A percentile compares a stretch with the other conserved stretches of the same genome.
These are phyloP conservation scores for Hericium coralloides DNA, from an alignment of 768 basidiomycete species.

Conservation along the genomic window DNA sequence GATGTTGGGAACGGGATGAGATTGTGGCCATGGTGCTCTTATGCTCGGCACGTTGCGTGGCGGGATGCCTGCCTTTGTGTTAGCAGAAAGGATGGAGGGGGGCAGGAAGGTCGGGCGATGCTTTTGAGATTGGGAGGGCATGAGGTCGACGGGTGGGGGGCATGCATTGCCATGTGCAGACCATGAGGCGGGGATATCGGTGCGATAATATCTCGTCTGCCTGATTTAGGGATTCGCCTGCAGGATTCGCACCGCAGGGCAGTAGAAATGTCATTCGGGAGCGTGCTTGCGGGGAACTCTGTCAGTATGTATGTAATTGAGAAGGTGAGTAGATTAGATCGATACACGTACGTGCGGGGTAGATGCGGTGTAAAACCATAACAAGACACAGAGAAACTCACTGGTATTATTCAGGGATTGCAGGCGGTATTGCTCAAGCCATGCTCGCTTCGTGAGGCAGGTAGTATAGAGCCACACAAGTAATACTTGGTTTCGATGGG, in stretches of 20 bases:
- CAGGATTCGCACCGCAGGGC: too few relatives aligned
- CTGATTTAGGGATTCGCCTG: too few relatives aligned
- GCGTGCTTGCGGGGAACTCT: too few relatives aligned
- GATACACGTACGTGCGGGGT: slow-evolving; percentile 1
- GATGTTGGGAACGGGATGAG: too few relatives aligned
- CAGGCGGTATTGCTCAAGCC: too few relatives aligned
- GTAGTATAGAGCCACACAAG: too few relatives aligned
- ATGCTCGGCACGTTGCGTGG: background rate
- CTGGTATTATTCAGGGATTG: too few relatives aligned
- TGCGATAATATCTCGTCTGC: background rate
- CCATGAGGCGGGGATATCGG: background rate
- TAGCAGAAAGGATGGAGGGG: background rate
- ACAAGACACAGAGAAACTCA: too few relatives aligned
- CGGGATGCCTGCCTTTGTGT: background rate
- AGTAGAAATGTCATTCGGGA: too few relatives aligned
- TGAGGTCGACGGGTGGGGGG: background rate
- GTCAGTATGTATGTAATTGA: background rate
- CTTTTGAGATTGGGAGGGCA: background rate
- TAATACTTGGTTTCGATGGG: too few relatives aligned
- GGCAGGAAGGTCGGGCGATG: background rate
- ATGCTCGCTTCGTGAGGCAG: too few relatives aligned
- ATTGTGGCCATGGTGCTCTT: too few relatives aligned
- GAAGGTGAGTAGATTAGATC: background rate
- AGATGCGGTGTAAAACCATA: background rate
- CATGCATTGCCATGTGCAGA: background rate